Evolutionary conservation across 2,329 filamentous ascomycete genomes (phyloP), one percentile per base, ranked within the genome.

Genomic region (Hawksworthiomyces lignivorus): DNA sequence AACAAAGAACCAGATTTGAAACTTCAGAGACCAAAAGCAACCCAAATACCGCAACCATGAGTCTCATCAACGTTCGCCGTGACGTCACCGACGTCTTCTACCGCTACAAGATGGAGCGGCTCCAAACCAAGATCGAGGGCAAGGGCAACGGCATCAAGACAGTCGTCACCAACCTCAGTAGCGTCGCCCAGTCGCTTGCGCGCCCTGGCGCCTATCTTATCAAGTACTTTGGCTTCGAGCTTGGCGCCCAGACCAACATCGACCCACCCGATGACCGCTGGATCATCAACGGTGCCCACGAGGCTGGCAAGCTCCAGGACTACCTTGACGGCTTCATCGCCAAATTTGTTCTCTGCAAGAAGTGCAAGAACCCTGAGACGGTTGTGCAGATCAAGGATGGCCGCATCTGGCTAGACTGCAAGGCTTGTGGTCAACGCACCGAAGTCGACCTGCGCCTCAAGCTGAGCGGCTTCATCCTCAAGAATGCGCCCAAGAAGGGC

Each of bases 71-170:
- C 72, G 89, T 97, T 70, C 89, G 89, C 69, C 87, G 87, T 69
- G 90, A 97, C 84, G 84, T 95, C 73, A 84, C 83, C 75, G 92
- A 98, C 72, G 84, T 84, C 70, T 98, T 96, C 81, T 98, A 98
- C 74, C 92, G 92, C 67, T 98, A 98, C 82, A 98, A 98, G 81
- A 98, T 98, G 92, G 92, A 97, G 73, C 84, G 82, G 57, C 74
- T 98, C 63, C 87, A 94, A 75, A 95, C 92, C 66, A 98, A 98
- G 77, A 94, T 98, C 58, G 92, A 98, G 72, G 92, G 92, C 70
- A 98, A 98, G 71, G 92, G 92, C 55, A 98, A 98, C 72, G 92
- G 92, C 62, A 98, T 98, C 80, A 98, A 98, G 76, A 98, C 61
- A 57, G 92, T 98, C 60, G 83, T 98, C 56, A 87, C 94, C 77